Evolutionary conservation across 306 rosid species (phyloP).

Genomic region (Clitoria ternatea): DNA sequence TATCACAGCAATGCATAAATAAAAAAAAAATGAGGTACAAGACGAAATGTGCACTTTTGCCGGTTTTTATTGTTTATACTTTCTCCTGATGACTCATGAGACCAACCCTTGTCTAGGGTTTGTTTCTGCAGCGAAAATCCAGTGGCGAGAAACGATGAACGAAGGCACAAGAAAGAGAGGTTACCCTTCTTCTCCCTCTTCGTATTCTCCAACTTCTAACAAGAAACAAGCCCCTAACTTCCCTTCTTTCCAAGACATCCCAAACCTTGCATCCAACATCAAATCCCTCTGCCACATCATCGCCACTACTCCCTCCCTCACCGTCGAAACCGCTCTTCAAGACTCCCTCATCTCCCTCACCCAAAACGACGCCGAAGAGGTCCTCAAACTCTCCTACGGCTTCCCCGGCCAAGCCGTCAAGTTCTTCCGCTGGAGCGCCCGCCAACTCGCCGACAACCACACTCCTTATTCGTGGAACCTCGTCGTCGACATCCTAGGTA

Average conservation of each 20-base stretch:
- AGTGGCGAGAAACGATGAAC: too few relatives aligned
- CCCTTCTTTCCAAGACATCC: conserved; percentile 40
- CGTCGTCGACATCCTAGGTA: conserved; percentile 57
- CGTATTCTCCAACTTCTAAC: not conserved
- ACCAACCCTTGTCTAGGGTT: too few relatives aligned
- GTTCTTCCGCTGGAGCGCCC: conserved; percentile 73
- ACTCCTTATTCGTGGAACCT: conserved; percentile 71
- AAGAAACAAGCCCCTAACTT: conserved; percentile 21
- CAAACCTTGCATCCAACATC: conserved; percentile 26
- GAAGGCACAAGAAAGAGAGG: not conserved
- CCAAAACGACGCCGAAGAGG: conserved; percentile 51
- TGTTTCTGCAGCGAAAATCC: too few relatives aligned
- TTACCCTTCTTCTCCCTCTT: not conserved
- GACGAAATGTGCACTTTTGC: too few relatives aligned
- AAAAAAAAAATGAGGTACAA: too few relatives aligned
- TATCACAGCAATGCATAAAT: too few relatives aligned
- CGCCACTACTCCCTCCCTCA: conserved; percentile 36
- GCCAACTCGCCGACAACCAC: conserved; percentile 45
- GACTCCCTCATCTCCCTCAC: conserved; percentile 31
- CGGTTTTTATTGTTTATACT: too few relatives aligned
- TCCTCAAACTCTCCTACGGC: conserved; percentile 55
- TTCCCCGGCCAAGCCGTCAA: conserved; percentile 55
- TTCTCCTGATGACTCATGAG: too few relatives aligned
- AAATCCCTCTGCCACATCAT: conserved; percentile 45
- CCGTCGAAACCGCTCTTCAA: conserved; percentile 36